Evolutionary conservation across 139 green algal species (phyloP).

Genomic region (Ettlia oleoabundans): DNA sequence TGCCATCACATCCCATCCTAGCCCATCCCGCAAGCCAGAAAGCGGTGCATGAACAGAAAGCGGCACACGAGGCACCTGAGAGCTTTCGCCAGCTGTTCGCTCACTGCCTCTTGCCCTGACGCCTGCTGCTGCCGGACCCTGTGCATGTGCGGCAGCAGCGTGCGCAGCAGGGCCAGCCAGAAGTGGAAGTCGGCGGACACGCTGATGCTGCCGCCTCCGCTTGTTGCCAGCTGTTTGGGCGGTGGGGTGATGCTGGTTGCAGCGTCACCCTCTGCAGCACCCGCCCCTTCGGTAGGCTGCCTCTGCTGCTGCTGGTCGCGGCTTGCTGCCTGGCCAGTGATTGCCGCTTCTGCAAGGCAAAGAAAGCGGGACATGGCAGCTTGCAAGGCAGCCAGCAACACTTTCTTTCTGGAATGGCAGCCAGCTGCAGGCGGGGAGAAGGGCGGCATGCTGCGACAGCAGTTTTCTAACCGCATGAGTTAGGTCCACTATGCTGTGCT

Average conservation of each 20-base stretch:
- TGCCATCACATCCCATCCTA: too few species aligned
- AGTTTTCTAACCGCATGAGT: too few species aligned
- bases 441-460: too few species aligned
- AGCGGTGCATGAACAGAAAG: background rate
- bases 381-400: background rate
- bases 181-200: slow-evolving; percentile 41
- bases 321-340: background rate
- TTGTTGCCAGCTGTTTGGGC: background rate
- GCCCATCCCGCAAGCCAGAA: too few species aligned
- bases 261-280: background rate
- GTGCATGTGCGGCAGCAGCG: slow-evolving; percentile 6
- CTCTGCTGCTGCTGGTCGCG: background rate
- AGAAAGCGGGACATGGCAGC: background rate
- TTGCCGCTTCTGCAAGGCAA: slow-evolving; percentile 18
- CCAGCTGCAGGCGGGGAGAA: too few species aligned
- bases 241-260: too few species aligned
- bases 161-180: slow-evolving; percentile 20
- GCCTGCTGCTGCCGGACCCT: too few species aligned
- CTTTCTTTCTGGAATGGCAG: too few species aligned
- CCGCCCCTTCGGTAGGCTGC: background rate
- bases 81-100: background rate
- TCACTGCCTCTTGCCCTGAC: background rate
- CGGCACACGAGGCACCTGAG: too few species aligned
- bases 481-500: too few species aligned
- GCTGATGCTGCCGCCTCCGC: background rate